Percentiles rank a stretch among this genome's conserved stretches.
These are phyloP conservation scores for Colletotrichum chlorophyti DNA, from an alignment of 2,329 filamentous ascomycete species.

Conservation along the genomic window DNA sequence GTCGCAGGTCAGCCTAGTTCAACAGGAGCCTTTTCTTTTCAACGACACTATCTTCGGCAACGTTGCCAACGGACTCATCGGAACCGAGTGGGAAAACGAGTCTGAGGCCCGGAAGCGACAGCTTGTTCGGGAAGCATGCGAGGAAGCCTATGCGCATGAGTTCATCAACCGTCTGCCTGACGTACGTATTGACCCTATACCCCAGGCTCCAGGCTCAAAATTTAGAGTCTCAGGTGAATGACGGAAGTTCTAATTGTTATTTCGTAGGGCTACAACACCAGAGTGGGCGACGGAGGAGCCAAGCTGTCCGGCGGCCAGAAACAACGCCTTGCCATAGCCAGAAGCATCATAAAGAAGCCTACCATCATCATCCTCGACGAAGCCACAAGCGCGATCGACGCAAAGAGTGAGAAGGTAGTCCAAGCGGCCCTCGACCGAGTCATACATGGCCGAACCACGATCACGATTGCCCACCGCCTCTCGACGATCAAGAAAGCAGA, in stretches of 20 bases:
- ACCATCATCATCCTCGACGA: conserved; percentile 79
- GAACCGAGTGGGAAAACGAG: conserved; percentile 43
- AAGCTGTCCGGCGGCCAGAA: conserved; percentile 85
- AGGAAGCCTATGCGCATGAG: conserved; percentile 58
- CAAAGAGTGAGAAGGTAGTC: conserved; percentile 43
- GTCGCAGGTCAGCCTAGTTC: conserved; percentile 56
- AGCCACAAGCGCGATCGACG: conserved; percentile 61
- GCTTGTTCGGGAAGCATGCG: conserved; percentile 55
- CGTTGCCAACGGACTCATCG: conserved; percentile 51
- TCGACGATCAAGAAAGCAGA: conserved; percentile 42
- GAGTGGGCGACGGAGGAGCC: conserved; percentile 64
- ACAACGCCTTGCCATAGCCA: conserved; percentile 81
- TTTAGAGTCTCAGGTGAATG: too few species aligned
- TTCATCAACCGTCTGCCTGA: conserved; percentile 58
- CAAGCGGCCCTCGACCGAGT: conserved; percentile 40
- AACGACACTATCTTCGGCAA: conserved; percentile 59
- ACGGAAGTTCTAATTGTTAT: not conserved
- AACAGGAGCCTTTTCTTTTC: conserved; percentile 64
- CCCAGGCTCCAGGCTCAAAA: accelerated
- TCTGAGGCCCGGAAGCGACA: conserved; percentile 46
- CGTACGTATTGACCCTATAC: conserved; percentile 19
- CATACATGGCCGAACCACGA: conserved; percentile 30
- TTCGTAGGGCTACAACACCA: conserved; percentile 57
- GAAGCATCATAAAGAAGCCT: conserved; percentile 75
- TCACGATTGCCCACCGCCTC: conserved; percentile 35